Evolutionary conservation across 441 rosid species (phyloP).

Genomic region (Populus hybrid): DNA sequence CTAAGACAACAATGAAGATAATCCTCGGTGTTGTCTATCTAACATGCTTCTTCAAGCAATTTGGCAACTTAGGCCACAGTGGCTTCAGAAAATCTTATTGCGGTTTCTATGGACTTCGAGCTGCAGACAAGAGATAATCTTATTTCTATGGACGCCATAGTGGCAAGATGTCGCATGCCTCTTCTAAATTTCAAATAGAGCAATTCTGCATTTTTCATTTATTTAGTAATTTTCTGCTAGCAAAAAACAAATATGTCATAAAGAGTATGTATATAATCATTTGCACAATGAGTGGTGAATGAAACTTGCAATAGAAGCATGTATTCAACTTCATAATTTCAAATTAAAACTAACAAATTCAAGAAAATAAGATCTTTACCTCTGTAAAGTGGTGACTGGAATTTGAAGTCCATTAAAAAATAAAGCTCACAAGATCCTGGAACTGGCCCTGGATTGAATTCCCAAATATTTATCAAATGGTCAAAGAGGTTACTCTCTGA

Average conservation of each 20-base stretch:
- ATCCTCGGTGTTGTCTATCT: too few relatives aligned
- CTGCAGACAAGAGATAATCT: too few relatives aligned
- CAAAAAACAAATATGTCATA: not conserved
- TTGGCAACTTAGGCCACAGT: too few relatives aligned
- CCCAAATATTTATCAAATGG: slow-evolving; percentile 84
- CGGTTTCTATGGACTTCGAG: too few relatives aligned
- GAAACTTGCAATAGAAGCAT: not conserved
- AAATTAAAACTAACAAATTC: not conserved
- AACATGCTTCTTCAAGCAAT: too few relatives aligned
- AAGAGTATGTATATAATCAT: not conserved
- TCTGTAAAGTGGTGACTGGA: slow-evolving; percentile 88
- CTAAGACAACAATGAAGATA: too few relatives aligned
- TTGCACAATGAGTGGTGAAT: not conserved
- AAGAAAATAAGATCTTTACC: slow-evolving; percentile 36
- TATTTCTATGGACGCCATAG: too few relatives aligned
- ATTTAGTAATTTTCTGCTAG: not conserved
- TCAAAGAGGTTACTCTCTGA: slow-evolving; percentile 66
- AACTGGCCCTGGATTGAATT: slow-evolving; percentile 75
- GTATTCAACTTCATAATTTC: not conserved
- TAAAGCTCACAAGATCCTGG: slow-evolving; percentile 72
- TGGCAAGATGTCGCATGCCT: not conserved
- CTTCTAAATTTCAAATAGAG: not conserved
- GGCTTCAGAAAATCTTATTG: too few relatives aligned
- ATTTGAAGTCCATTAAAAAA: slow-evolving; percentile 81
- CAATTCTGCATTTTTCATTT: too few relatives aligned